Base-by-base conservation (phyloP, 768 basidiomycete genomes). In the Rhodotorula diobovata region DNA sequence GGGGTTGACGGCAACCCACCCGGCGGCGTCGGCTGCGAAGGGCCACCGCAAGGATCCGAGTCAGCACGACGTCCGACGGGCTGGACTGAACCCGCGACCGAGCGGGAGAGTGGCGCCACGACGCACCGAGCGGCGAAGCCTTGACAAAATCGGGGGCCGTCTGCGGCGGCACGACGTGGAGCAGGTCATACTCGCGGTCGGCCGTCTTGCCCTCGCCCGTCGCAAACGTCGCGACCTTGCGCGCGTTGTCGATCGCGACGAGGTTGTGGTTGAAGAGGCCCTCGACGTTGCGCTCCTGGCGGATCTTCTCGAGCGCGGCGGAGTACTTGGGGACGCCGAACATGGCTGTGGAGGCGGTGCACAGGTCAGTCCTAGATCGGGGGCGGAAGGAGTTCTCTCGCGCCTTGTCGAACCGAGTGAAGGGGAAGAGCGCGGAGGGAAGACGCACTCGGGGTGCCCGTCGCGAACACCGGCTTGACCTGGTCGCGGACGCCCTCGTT, bases 241-340 rank as follows among this genome's bases (percentile, higher is more conserved):
- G 86, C n/a, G 80, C 80, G 18, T 84, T 77, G 80, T 94, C 88
- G 69, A 99, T 81, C 46, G 88, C 83, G 66, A 88, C 82, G 66
- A 99, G 86, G 79, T 97, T 90, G 81, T 90, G 89, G 72, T 85
- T 84, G 81, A 98, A 96, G 69, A 85, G 81, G 0, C 85, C 93
- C n/a, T 85, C 87, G 67, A 98, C 85, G 68, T 88, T 88, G 57
- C 95, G 89, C 77, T 90, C 81, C 51, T 88, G 78, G 55, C 95
- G 87, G 66, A 98, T 83, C 30, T 83, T 82, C 57, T 96, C 84
- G 57, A 98, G 84, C 10, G 89, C 91, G 72, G 94, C 89, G 7
- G 91, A 89, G 81, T 98, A 99, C 80, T 98, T 94, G 78, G 93
- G 93, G 65, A 96, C 94, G 76, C 87, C 86, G 82, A 99, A 98